Evolutionary conservation across 768 basidiomycete species (phyloP).

Genomic region (Rhodosporidiobolus odoratus): DNA sequence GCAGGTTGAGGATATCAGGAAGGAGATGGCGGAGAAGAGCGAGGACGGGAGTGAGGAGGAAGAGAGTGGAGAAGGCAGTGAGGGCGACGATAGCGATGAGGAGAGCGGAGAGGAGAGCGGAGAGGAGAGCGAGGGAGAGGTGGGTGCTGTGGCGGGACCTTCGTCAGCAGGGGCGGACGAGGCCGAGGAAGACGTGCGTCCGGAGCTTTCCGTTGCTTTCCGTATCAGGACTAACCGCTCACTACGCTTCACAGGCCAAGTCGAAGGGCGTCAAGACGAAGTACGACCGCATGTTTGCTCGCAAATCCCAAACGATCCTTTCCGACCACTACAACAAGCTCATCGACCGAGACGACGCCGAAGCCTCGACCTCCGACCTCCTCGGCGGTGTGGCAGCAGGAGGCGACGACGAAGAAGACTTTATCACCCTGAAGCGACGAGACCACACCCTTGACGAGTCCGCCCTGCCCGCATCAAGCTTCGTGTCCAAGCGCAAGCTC

Average conservation of each 20-base stretch:
- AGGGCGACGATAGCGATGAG: not conserved
- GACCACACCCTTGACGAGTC: constrained; percentile 65
- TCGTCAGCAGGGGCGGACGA: constrained; percentile 12
- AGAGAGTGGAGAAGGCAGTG: not conserved
- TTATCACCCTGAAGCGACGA: constrained; percentile 87
- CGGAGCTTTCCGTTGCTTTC: not conserved
- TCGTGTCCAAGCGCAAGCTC: constrained; percentile 78
- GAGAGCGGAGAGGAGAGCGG: not conserved
- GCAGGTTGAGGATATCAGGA: constrained; percentile 42
- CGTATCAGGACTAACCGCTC: not conserved
- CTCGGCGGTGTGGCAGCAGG: constrained; percentile 42
- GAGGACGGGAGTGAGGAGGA: constrained; percentile 14
- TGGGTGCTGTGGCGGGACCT: not conserved
- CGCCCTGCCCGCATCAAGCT: constrained; percentile 41
- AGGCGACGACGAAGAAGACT: constrained; percentile 71
- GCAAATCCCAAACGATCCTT: constrained; percentile 87
- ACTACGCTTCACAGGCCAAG: not conserved
- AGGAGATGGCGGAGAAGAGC: constrained; percentile 34
- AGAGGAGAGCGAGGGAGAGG: constrained; percentile 36
- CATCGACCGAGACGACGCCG: constrained; percentile 58
- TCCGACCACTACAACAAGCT: constrained; percentile 86
- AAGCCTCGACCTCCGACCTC: constrained; percentile 59
- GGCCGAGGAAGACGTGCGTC: constrained; percentile 44
- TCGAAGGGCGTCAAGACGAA: constrained; percentile 56
- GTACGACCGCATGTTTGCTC: constrained; percentile 95